Base-by-base conservation (phyloP, 176 grass and related monocot genomes). In the Leersia perrieri region DNA sequence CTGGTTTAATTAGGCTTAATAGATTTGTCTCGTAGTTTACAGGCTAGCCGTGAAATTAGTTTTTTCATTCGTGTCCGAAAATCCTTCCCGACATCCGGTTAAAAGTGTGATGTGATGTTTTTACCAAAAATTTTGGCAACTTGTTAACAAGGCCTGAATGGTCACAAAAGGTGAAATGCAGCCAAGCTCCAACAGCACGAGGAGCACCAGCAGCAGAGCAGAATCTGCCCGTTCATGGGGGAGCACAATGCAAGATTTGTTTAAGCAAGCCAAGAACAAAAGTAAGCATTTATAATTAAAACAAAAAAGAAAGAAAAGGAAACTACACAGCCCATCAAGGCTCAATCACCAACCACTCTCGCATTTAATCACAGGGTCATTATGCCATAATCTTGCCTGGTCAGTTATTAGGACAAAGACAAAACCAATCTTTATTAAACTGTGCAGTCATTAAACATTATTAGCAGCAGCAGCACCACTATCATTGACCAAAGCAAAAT, bases 341-440 rank as follows among this genome's bases (percentile, higher is more conserved):
- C 65, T 29, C 66, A 15, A 71, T 84, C 73, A 35, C 65, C 64
- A 41, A 78, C 27, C 9, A 70, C 9, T 27, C 55, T 3, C 6
- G 23, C 73, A 73, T 78, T 68, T 66, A 88, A 88, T 88, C 74
- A 83, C 44, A 53, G 44, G 7, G 42, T 22, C 27, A 88, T 82
- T 63, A 76, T 62, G 45, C 83, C 55, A 51, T 36, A 33, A 85
- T 79, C 75, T 72, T 79, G 75, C 38, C 75, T 72, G 39, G 35
- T 9, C n/a, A 2, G 36, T n/a, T 11, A 30, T 14, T 39, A 53
- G 65, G 20, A 32, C 73, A 25, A 41, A 57, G 71, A 33, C 20
- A 51, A 77, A 71, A 65, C 38, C 14, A 4, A 22, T 22, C 68
- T 63, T 53, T 33, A 60, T 63, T 0, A 11, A 26, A 53, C 18